Evolutionary conservation across 805 yeast species (phyloP), one percentile per base, ranked within the genome.

Genomic region (Wickerhamiella allomyrinae): DNA sequence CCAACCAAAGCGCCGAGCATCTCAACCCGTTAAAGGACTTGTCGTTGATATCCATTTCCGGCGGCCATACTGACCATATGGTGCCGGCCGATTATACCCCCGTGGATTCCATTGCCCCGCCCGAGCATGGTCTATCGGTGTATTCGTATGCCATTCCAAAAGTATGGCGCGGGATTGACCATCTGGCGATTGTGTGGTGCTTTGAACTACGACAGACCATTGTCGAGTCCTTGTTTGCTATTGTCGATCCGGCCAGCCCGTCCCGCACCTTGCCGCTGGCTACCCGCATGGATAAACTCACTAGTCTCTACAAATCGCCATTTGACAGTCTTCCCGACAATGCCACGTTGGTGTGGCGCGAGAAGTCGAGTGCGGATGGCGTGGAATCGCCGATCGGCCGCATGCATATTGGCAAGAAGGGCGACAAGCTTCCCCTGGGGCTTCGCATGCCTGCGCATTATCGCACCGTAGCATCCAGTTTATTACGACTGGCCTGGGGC

Each of bases 151-250:
- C 94, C 1, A 79, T 89, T 9, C 95, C 95, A 0, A 70, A 69
- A 2, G 95, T 89, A 1, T 89, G 96, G 94, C 77, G 95, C 0
- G 81, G 95, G 1, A 77, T 86, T 33, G 97, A 89, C 59, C 98
- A 89, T 62, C 68, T 85, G 49, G 96, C 97, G 0, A 77, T 91
- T 38, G 94, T 89, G 2, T 89, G 98, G 98, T 89, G 98, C 60
- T 82, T 77, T 46, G 96, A 89, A 58, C 62, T 87, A 29, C 69
- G 96, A 41, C 66, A 71, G 41, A 72, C 69, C 13, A 49, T 89
- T 1, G 78, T 83, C 7, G 62, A 62, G 39, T 63, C 77, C 0
- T 54, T 91, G 29, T 60, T 81, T 37, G 79, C 73, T 23, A 65
- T 80, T 10, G 70, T 74, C 2, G 81, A 84, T 51, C 60, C 57